Evolutionary conservation across 2,329 filamentous ascomycete genomes (phyloP).

Genomic region (Fusarium odoratissimum): DNA sequence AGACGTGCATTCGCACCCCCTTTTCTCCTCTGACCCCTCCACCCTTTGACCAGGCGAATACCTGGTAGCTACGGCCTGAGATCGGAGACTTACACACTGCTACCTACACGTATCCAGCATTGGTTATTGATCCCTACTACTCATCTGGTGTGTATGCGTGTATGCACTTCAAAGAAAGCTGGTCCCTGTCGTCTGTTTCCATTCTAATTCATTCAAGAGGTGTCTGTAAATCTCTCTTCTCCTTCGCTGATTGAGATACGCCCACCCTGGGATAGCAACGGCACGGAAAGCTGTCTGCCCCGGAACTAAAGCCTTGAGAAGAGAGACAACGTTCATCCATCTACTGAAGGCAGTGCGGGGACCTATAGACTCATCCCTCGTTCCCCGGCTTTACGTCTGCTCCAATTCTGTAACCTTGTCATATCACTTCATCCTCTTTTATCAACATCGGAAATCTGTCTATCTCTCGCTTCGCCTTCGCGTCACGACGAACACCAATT

Average conservation of each 20-base stretch:
- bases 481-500: background rate
- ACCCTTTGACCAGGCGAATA: conserved; percentile 29
- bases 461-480: conserved; percentile 17
- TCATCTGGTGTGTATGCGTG: conserved; percentile 34
- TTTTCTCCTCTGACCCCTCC: conserved; percentile 20
- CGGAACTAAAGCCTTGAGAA: conserved; percentile 39
- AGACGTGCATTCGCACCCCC: conserved; percentile 23
- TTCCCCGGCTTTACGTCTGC: conserved; percentile 38
- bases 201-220: conserved; percentile 40
- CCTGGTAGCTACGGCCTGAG: conserved; percentile 32
- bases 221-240: conserved; percentile 29
- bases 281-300: conserved; percentile 37
- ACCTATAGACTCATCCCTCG: conserved; percentile 34
- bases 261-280: conserved; percentile 37
- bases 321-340: conserved; percentile 44
- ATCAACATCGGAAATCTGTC: conserved; percentile 31
- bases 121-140: conserved; percentile 43
- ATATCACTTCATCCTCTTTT: conserved; percentile 35
- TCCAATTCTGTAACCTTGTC: conserved; percentile 40
- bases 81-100: conserved; percentile 39
- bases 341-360: conserved; percentile 39
- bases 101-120: conserved; percentile 28
- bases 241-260: conserved; percentile 39
- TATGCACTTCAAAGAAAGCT: conserved; percentile 36
- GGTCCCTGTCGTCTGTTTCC: conserved; percentile 35